Base-by-base conservation (phyloP, 129 eudicot species). In the Helianthus tuberosus region DNA sequence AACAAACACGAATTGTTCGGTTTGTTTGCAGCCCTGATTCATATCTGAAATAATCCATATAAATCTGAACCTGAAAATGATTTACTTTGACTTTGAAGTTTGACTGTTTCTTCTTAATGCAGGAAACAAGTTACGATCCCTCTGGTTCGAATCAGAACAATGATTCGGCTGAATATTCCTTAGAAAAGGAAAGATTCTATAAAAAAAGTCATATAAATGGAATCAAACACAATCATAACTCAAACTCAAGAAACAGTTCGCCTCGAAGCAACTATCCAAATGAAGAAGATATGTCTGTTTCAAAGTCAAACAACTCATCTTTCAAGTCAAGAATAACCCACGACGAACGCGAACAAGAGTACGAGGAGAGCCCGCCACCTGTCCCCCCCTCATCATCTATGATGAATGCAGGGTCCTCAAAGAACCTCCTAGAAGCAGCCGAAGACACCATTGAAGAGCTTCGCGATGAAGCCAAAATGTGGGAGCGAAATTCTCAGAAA, bases 371-470 rank as follows among this genome's bases (percentile, higher is more conserved):
- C 82, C 75, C 84, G 23, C 49, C 78, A 14, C 57, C 54, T 64
- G 81, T 41, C 23, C 63, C 70, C 12, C 76, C 72, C 20, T 58
- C 76, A 25, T 52, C 87, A 47, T 80, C 93, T 17, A 32, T 78
- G 44, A 59, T 64, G 43, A 81, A 88, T 60, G 51, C 36, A 1
- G 75, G 75, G 71, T 82, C 95, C 74, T 90, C 93, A 49, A 88
- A 71, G 67, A 84, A 84, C 73, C 95, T 84, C 77, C 83, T 86
- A 23, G 96, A 88, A 84, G 88, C 90, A 69, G 95, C 95, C 38
- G 95, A 91, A 77, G 95, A 79, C 75, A 91, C 97, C 15, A 88
- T 86, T 35, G 95, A 91, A 60, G 95, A 88, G 86, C 92, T 88
- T 8, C 88, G 89, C n/a, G 88, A 81, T 36, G 96, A 91, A 77